phyloP scores from a whole-genome alignment of 352 stramenopile genomes.

The Stramenopiles sp. region DNA sequence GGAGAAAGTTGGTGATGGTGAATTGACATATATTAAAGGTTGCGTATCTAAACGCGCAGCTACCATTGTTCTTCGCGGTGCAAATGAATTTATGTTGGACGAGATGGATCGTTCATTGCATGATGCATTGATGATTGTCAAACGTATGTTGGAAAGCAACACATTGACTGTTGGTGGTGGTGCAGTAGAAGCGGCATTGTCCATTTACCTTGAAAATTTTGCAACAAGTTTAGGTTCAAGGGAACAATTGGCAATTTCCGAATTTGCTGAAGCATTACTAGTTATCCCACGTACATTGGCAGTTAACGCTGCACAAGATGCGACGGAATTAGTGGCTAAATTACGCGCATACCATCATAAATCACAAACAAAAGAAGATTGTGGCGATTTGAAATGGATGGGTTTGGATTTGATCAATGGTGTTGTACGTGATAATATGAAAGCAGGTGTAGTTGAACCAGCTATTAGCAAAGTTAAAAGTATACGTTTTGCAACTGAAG shows the following conservation, averaged over 20 bases:
- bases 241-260: conserved; percentile 91
- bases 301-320: conserved; percentile 96
- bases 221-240: conserved; percentile 80
- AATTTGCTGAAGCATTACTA: conserved; percentile 83
- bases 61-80: conserved; percentile 77
- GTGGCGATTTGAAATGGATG: too few species aligned
- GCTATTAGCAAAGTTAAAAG: conserved; percentile 90
- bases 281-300: conserved; percentile 92
- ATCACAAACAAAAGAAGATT: conserved; percentile 64
- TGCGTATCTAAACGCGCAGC: conserved; percentile 84
- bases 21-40: too few species aligned
- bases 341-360: conserved; percentile 74
- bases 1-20: conserved; percentile 62
- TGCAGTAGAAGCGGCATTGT: conserved; percentile 89
- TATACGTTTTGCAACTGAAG: conserved; percentile 87
- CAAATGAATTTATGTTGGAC: conserved; percentile 84
- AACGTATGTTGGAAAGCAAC: conserved; percentile 9
- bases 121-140: conserved; percentile 89
- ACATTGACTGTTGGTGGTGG: conserved; percentile 77
- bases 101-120: conserved; percentile 97
- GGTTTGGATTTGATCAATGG: conserved; percentile 91
- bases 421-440: conserved; percentile 82
- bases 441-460: conserved; percentile 86
- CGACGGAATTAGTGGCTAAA: conserved; percentile 86
- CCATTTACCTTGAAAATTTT: conserved; percentile 64